These are phyloP conservation scores for Xylaria bambusicola DNA, from an alignment of 495 filamentous ascomycete genomes.

Conservation along the genomic window DNA sequence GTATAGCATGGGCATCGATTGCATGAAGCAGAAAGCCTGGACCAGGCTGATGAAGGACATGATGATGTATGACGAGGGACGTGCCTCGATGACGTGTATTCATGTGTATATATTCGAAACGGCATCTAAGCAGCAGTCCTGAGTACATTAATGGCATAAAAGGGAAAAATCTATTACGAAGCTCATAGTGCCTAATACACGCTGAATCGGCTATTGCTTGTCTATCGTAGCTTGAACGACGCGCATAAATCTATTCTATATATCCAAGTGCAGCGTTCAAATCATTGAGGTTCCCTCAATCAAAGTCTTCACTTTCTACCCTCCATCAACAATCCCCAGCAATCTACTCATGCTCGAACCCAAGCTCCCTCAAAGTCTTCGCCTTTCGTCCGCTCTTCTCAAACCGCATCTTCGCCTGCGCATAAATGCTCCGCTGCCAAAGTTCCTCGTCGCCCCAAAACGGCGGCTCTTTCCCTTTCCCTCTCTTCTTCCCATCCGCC, in stretches of 20 bases:
- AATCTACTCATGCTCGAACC: slow-evolving; percentile 35
- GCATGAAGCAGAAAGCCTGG: too few relatives aligned
- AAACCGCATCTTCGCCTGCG: slow-evolving; percentile 48
- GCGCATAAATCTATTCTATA: too few relatives aligned
- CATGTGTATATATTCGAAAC: neutral
- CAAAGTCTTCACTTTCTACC: too few relatives aligned
- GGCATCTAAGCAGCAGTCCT: neutral
- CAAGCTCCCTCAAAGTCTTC: slow-evolving; percentile 45
- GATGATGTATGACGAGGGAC: neutral
- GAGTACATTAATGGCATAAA: neutral
- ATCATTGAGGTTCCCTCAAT: too few relatives aligned
- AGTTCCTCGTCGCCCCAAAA: slow-evolving; percentile 66
- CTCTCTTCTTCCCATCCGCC: slow-evolving; percentile 32
- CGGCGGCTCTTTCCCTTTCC: slow-evolving; percentile 60
- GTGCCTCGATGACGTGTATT: neutral
- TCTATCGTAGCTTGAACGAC: too few relatives aligned
- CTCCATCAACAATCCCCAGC: slow-evolving; percentile 12
- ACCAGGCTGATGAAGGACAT: neutral
- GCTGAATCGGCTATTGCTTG: too few relatives aligned
- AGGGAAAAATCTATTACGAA: neutral
- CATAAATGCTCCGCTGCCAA: slow-evolving; percentile 56
- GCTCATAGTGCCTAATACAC: neutral
- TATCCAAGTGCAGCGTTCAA: too few relatives aligned
- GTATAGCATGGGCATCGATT: slow-evolving; percentile 3
- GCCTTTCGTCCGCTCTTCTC: slow-evolving; percentile 45